Conservation (phyloP, 768 basidiomycete species). For the Amanita subjunquillea region DNA sequence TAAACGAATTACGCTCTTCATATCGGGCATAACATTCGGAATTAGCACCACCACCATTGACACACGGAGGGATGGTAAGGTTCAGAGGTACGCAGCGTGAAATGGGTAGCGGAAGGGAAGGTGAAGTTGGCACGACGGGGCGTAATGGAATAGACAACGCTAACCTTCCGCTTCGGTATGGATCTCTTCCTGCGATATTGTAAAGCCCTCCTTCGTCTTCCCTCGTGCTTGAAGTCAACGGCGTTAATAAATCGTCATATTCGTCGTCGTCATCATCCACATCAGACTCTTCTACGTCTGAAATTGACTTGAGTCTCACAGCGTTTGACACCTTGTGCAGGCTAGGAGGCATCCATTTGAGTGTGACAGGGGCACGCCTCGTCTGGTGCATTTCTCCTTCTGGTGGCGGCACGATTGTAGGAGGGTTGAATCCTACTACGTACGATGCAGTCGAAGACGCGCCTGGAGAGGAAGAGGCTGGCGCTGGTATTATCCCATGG, state of each 20-base stretch:
- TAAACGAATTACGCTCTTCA: constrained; percentile 24
- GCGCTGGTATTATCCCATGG: constrained; percentile 40
- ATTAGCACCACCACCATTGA: not conserved
- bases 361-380: constrained; percentile 15
- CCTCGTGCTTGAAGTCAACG: constrained; percentile 3
- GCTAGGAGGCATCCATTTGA: constrained; percentile 34
- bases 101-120: constrained; percentile 1
- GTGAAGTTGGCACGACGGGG: constrained; percentile 15
- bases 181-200: not conserved
- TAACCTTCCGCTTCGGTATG: constrained; percentile 8
- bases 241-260: not conserved
- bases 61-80: not conserved
- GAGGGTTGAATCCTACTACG: constrained; percentile 27
- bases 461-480: constrained; percentile 1
- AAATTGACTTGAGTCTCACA: constrained; percentile 13
- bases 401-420: constrained; percentile 19
- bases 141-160: constrained; percentile 16
- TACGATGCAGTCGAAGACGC: constrained; percentile 14
- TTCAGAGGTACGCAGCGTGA: not conserved
- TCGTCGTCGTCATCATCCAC: constrained; percentile 9
- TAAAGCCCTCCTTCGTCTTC: constrained; percentile 2
- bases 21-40: constrained; percentile 9
- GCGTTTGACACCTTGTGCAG: constrained; percentile 19
- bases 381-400: constrained; percentile 7
- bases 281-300: constrained; percentile 15